Evolutionary conservation across 2,329 filamentous ascomycete species (phyloP).

Genomic region (Monilinia vaccinii-corymbosi): DNA sequence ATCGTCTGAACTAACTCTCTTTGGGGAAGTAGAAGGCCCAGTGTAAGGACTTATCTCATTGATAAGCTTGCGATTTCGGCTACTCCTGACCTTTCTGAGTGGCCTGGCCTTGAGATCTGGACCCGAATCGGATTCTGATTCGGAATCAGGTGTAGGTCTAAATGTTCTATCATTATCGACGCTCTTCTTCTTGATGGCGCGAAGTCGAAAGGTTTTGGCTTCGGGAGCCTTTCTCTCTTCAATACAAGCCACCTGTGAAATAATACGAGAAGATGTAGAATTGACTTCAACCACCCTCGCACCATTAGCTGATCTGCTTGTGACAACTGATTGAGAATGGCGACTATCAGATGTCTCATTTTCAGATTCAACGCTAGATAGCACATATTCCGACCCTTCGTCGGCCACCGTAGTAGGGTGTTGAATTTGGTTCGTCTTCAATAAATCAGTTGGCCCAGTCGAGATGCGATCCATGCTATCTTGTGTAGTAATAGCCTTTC

Average conservation of each 20-base stretch:
- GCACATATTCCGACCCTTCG: neutral
- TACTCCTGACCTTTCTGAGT: slow-evolving; percentile 2
- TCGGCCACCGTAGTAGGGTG: neutral
- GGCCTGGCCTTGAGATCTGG: neutral
- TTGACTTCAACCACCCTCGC: slow-evolving; percentile 3
- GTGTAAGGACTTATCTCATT: slow-evolving; percentile 12
- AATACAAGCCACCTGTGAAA: neutral
- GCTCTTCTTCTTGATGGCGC: slow-evolving; percentile 17
- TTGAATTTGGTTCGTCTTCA: neutral
- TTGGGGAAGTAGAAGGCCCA: slow-evolving; percentile 9
- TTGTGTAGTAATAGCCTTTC: slow-evolving; percentile 7
- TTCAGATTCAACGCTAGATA: slow-evolving; percentile 7
- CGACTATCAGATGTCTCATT: neutral
- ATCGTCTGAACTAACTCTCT: slow-evolving; percentile 1
- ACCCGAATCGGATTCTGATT: slow-evolving; percentile 16
- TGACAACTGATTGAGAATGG: neutral
- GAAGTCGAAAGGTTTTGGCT: neutral
- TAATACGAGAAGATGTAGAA: neutral
- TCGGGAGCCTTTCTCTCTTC: neutral
- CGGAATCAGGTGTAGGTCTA: slow-evolving; percentile 13
- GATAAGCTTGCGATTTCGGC: slow-evolving; percentile 9
- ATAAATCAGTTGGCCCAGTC: neutral
- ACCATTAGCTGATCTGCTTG: neutral
- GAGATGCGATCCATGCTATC: slow-evolving; percentile 6
- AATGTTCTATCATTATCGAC: slow-evolving; percentile 19